Conservation (phyloP, 2,329 filamentous ascomycete genomes). For the Chrysosporium queenslandicum region DNA sequence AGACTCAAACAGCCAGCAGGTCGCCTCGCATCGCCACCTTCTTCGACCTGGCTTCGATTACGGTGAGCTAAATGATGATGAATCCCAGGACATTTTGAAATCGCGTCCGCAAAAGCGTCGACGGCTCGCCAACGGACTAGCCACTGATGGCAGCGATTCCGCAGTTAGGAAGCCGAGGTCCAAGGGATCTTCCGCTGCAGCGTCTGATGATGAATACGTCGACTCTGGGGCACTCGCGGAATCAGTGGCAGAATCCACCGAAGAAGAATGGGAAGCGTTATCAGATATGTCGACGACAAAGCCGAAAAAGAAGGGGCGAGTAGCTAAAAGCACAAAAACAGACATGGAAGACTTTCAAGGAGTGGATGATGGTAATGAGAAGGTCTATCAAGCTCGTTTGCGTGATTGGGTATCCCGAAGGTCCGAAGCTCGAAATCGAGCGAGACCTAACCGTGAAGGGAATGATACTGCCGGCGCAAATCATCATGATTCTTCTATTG, state of each 20-base stretch:
- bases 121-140: slow-evolving; percentile 21
- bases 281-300: slow-evolving; percentile 16
- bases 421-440: slow-evolving; percentile 47
- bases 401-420: slow-evolving; percentile 62
- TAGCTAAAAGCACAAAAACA: slow-evolving; percentile 24
- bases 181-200: neutral
- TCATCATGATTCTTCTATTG: slow-evolving; percentile 19
- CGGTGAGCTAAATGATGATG: slow-evolving; percentile 31
- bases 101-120: slow-evolving; percentile 28
- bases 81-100: slow-evolving; percentile 19
- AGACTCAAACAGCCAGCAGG: slow-evolving; percentile 28
- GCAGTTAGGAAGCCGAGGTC: neutral
- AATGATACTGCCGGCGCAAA: slow-evolving; percentile 26
- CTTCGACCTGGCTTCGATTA: slow-evolving; percentile 62
- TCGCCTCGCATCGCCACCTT: slow-evolving; percentile 61
- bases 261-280: slow-evolving; percentile 11
- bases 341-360: slow-evolving; percentile 48
- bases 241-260: slow-evolving; percentile 16
- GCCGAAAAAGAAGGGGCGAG: slow-evolving; percentile 20
- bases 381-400: slow-evolving; percentile 64
- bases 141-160: neutral
- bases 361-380: slow-evolving; percentile 82
- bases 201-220: slow-evolving; percentile 27
- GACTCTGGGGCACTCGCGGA: slow-evolving; percentile 17
- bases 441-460: slow-evolving; percentile 35